Conservation (phyloP, 2,329 filamentous ascomycete genomes). For the Berkeleyomyces rouxiae region DNA sequence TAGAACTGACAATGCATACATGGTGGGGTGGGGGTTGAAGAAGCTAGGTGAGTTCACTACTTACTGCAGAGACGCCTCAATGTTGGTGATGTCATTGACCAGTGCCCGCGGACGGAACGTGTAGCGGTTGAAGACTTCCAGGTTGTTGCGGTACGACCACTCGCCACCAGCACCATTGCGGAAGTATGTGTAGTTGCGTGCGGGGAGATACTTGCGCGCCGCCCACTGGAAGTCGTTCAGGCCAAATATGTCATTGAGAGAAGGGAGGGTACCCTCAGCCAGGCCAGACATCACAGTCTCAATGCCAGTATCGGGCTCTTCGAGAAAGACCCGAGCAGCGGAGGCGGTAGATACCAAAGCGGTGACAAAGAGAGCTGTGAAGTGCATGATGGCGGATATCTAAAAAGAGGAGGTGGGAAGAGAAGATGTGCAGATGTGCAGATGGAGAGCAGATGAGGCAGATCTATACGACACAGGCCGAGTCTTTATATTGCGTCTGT, state of each 20-base stretch:
- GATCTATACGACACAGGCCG: no score
- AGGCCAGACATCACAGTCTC: constrained; percentile 23
- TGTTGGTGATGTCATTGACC: constrained; percentile 21
- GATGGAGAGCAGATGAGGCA: no score
- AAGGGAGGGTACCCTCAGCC: constrained; percentile 13
- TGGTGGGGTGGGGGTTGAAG: no score
- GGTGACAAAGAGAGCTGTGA: constrained; percentile 16
- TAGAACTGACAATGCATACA: constrained; percentile 15
- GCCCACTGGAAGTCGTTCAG: constrained; percentile 35
- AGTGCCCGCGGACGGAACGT: constrained; percentile 27
- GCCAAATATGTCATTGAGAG: constrained; percentile 23
- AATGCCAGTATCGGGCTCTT: constrained; percentile 31
- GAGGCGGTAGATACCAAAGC: constrained; percentile 22
- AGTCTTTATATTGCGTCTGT: no score
- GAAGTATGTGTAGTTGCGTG: constrained; percentile 31
- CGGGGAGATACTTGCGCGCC: constrained; percentile 27
- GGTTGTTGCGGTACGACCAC: constrained; percentile 35
- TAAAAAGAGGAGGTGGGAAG: no score
- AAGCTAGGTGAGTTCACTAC: constrained; percentile 14
- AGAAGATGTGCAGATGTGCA: no score
- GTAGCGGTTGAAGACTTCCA: constrained; percentile 31
- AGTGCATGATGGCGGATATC: constrained; percentile 7
- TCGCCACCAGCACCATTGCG: constrained; percentile 32
- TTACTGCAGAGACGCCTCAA: constrained; percentile 22
- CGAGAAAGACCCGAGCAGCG: constrained; percentile 28